phyloP scores from a whole-genome alignment of 2,329 filamentous ascomycete genomes.

The Colletotrichum sublineola region DNA sequence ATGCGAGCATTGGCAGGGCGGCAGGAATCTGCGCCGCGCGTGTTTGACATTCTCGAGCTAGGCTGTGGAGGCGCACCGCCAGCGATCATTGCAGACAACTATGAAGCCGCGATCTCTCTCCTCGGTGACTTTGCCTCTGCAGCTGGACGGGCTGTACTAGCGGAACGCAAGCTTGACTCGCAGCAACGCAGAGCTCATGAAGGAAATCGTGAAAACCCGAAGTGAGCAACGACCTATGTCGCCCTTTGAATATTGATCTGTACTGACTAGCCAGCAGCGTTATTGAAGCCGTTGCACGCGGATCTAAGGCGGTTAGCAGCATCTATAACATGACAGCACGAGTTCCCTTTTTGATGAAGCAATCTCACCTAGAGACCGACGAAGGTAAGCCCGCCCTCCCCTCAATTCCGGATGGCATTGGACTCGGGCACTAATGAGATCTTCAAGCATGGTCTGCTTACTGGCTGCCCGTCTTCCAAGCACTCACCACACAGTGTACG shows the following conservation, averaged over 20 bases:
- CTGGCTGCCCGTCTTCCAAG: conserved; percentile 94
- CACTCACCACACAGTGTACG: conserved; percentile 88
- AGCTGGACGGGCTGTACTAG: conserved; percentile 77
- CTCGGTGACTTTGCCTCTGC: conserved; percentile 92
- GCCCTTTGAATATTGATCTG: conserved; percentile 47
- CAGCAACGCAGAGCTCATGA: conserved; percentile 51
- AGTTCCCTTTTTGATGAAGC: conserved; percentile 88
- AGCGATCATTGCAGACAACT: conserved; percentile 94
- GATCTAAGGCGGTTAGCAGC: conserved; percentile 83
- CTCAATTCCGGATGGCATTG: background rate
- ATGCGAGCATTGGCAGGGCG: conserved; percentile 80
- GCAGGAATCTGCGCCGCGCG: conserved; percentile 78
- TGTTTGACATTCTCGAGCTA: conserved; percentile 89
- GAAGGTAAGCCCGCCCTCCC: conserved; percentile 70
- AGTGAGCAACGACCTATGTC: conserved; percentile 57
- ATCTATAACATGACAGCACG: conserved; percentile 86
- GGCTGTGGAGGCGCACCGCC: conserved; percentile 80
- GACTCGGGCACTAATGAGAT: conserved; percentile 45
- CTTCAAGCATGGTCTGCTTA: conserved; percentile 93
- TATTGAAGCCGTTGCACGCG: conserved; percentile 79
- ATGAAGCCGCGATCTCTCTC: conserved; percentile 86
- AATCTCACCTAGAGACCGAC: conserved; percentile 89
- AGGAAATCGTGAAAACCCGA: conserved; percentile 67
- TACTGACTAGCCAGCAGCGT: conserved; percentile 17
- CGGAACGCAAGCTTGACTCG: conserved; percentile 77